Conservation (phyloP, 2,329 filamentous ascomycete species). For the Beauveria australis region DNA sequence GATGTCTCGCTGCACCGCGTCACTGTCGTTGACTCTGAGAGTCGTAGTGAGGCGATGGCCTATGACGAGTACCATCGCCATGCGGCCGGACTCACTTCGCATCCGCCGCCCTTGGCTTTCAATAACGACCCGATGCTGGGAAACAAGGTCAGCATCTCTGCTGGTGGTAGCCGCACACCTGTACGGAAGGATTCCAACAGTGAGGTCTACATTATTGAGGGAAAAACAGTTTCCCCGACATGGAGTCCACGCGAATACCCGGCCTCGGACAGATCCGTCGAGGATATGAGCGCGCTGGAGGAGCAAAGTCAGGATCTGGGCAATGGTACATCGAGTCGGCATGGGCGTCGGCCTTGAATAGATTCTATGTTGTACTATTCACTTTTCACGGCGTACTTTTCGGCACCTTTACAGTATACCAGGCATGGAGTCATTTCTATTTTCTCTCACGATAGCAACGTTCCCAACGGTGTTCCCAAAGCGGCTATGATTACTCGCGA, state of each 20-base stretch:
- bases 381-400: slow-evolving; percentile 4
- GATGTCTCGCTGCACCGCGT: slow-evolving; percentile 29
- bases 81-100: not conserved
- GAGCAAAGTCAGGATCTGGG: slow-evolving; percentile 23
- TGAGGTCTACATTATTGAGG: slow-evolving; percentile 30
- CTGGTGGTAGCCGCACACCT: not conserved
- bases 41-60: slow-evolving; percentile 13
- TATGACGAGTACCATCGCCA: slow-evolving; percentile 15
- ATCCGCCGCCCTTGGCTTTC: slow-evolving; percentile 1
- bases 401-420: not conserved
- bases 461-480: not conserved
- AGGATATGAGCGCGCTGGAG: slow-evolving; percentile 24
- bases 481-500: not conserved
- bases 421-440: not conserved
- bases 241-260: slow-evolving; percentile 16
- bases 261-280: slow-evolving; percentile 17
- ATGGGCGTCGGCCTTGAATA: not conserved
- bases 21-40: slow-evolving; percentile 16
- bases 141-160: slow-evolving; percentile 1
- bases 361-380: not conserved
- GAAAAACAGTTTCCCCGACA: slow-evolving; percentile 17
- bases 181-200: slow-evolving; percentile 21
- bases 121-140: slow-evolving; percentile 4
- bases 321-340: not conserved
- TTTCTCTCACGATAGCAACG: not conserved